Base-by-base conservation (phyloP, 2,329 filamentous ascomycete species). In the Fusarium chlamydosporum region DNA sequence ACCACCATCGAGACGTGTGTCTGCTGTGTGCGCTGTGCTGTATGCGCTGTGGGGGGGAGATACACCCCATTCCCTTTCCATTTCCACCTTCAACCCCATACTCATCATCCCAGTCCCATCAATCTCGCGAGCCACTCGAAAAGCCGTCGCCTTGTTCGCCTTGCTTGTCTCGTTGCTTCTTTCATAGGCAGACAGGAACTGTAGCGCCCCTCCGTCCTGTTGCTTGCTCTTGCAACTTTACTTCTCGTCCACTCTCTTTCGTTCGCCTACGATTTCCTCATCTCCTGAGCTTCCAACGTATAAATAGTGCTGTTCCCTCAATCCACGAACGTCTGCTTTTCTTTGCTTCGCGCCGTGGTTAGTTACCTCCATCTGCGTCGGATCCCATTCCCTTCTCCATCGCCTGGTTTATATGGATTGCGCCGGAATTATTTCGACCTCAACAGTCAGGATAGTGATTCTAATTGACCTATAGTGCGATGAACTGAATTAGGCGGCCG, bases 401-500 rank as follows among this genome's bases (percentile, higher is more conserved):
- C 42, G 50, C 50, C 37, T 43, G 27, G 58, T 35, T 50, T 57
- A 46, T 35, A 50, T 68, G 61, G 67, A 68, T 56, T 57, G 54
- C 61, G 57, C 52, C 20, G 51, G 41, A 26, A 35, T 37, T 45
- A 47, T 40, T 51, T 53, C 53, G 41, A 56, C 48, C 48, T 65
- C 37, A 20, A 53, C 41, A 29, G 18, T 48, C 56, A 34, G 48
- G 57, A 64, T 54, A 64, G 33, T 57, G 56, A 40, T 47, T 66
- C 43, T 55, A 67, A 65, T 53, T 65, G 54, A 63, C 42, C 23
- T 35, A 31, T 64, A 76, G 74, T 77, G 75, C 75, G 60, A 79
- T 79, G 76, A 78, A 78, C 73, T 79, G 76, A 75, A 43, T 67
- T 77, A 74, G 72, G 69, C 62, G 58, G 63, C 64, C 67, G 66